Evolutionary conservation across 192 early-diverging fungal species (phyloP), one percentile per base, ranked within the genome.

Genomic region (Pilobolus umbonatus): DNA sequence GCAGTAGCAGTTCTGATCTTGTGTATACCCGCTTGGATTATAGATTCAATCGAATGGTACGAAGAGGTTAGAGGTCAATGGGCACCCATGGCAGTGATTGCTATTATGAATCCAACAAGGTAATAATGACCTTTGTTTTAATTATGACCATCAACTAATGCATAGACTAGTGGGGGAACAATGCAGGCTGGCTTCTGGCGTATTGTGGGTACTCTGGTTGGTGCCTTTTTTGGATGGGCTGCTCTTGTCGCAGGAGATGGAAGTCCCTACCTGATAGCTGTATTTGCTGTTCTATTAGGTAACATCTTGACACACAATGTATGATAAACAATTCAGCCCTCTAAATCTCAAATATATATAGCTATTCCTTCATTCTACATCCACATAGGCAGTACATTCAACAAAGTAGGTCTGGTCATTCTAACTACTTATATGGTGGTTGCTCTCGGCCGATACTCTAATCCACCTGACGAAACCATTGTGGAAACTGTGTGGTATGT

Each of bases 61-160:
- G 38, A 51, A 8, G 49, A 26, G 11, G 69, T 67, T 29, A 68
- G 75, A 35, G 75, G 78, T 21, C 75, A 77, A 50, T 80, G 78
- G 78, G 62, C 75, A n/a, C 61, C 67, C 34, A 38, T 80, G 62
- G 71, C 78, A 2, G 73, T 79, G 6, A 69, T 69, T 69, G 67
- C 67, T 31, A 63, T 69, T 57, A 61, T 68, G 54, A 62, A 62
- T 51, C 60, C 60, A 8, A 62, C 60, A n/a, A 68, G 53, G 59
- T 61, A 68, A 61, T 12, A 30, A 40, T 0, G 17, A 35, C 11
- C 11, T 35, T 35, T 35, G 5, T 35, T 35, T 35, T 35, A 35
- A 35, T 35, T 35, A 35, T 35, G 5, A 67, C 62, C 8, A 29
- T 31, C 1, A n/a, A 15, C 31, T 50, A 28, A 15, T 6, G 28